phyloP scores from a whole-genome alignment of 2,329 filamentous ascomycete species.

The Pestalotiopsis sp. region DNA sequence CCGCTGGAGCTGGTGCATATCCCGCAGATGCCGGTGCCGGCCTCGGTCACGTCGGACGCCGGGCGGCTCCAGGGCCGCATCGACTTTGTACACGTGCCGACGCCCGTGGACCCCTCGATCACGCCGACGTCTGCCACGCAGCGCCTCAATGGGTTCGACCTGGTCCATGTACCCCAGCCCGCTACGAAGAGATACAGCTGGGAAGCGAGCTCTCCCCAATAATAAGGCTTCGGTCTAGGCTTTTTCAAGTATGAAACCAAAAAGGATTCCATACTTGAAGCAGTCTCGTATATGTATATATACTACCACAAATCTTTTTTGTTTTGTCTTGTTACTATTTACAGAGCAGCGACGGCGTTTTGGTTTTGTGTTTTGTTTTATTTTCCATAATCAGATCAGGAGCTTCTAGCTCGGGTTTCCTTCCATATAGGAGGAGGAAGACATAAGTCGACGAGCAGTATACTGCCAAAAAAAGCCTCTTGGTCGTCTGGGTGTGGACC shows the following conservation, averaged over 20 bases:
- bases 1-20: slow-evolving; percentile 13
- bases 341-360: not conserved
- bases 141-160: slow-evolving; percentile 32
- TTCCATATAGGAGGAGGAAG: no score
- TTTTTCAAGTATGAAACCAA: not conserved
- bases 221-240: not conserved
- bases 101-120: not conserved
- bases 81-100: slow-evolving; percentile 15
- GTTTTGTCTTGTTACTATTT: not conserved
- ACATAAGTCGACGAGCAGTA: no score
- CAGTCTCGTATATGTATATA: not conserved
- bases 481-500: no score
- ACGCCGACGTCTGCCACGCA: not conserved
- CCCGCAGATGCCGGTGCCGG: slow-evolving; percentile 9
- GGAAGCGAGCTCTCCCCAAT: slow-evolving; percentile 23
- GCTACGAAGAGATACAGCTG: slow-evolving; percentile 36
- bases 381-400: no score
- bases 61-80: slow-evolving; percentile 6
- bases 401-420: no score
- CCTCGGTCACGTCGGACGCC: not conserved
- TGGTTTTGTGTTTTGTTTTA: not conserved
- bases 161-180: slow-evolving; percentile 35
- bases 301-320: not conserved
- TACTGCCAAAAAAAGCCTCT: no score
- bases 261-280: not conserved